Evolutionary conservation across 768 basidiomycete genomes (phyloP), one percentile per base, ranked within the genome.

Genomic region (Suillus tomentosus): DNA sequence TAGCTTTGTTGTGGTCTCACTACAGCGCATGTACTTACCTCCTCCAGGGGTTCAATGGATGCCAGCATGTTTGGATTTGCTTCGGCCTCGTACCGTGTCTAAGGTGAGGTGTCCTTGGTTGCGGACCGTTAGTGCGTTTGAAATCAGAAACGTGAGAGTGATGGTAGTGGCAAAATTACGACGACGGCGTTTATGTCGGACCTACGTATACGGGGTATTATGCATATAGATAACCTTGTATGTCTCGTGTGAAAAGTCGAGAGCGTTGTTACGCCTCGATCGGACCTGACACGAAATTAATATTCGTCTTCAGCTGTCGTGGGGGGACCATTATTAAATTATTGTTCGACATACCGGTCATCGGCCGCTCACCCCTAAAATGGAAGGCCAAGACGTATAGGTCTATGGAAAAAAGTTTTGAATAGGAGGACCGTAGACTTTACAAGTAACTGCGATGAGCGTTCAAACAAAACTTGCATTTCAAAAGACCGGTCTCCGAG

Each of bases 11-110:
- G 37, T 50, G 34, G 62, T 10, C 43, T 53, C 45, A 42, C 61
- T 57, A 39, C 60, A 40, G 42, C 9, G 64, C 72, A 55, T 15
- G 42, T 17, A 64, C 74, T 3, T 17, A 76, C 74, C 69, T 73
- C 74, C 64, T 76, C 74, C 22, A 76, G 67, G n/a, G 67, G 66
- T 24, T 70, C 74, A 14, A 76, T 63, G 8, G 73, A 68, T 37
- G 36, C 53, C 27, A 64, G 56, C 74, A 74, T 77, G 55, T 45
- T 48, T 57, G 48, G 15, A 14, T 24, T 19, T 60, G n/a, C 14
- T 13, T 40, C 42, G 17, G 42, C 42, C 17, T 48, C 40, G 42
- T 51, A 57, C 9, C 15, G 56, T 22, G 51, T 37, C 14, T 10
- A 19, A 63, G 11, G 61, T 17, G 22, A 47, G 31, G n/a, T n/a